A percentile compares a stretch with the other conserved stretches of the same genome.
phyloP scores from a whole-genome alignment of 108 stramenopile species.

The Skeletonema potamos region DNA sequence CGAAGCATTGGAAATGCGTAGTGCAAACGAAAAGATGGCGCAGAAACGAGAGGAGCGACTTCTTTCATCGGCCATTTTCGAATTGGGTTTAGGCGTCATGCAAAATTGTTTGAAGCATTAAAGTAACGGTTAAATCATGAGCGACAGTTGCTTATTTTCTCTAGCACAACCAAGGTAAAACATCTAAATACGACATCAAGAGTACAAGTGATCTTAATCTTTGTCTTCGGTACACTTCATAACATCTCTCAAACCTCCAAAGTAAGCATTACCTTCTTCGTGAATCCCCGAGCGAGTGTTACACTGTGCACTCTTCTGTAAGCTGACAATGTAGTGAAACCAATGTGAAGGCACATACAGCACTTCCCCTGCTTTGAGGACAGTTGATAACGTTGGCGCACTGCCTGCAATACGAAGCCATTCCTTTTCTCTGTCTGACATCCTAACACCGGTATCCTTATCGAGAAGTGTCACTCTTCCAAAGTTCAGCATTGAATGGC shows the following conservation, averaged over 20 bases:
- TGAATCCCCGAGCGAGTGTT: slow-evolving; percentile 83
- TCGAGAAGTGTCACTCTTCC: slow-evolving; percentile 62
- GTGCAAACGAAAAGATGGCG: slow-evolving; percentile 78
- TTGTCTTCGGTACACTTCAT: slow-evolving; percentile 20
- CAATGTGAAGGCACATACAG: slow-evolving; percentile 91
- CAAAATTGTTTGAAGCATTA: slow-evolving; percentile 59
- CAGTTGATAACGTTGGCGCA: slow-evolving; percentile 76
- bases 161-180: background rate
- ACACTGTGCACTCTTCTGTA: slow-evolving; percentile 92
- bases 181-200: background rate
- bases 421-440: slow-evolving; percentile 62
- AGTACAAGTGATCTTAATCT: slow-evolving; percentile 17
- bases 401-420: slow-evolving; percentile 60
- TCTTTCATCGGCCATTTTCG: slow-evolving; percentile 89
- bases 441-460: slow-evolving; percentile 37
- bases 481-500: slow-evolving; percentile 88
- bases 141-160: background rate
- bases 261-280: slow-evolving; percentile 53
- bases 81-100: slow-evolving; percentile 90
- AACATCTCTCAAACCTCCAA: slow-evolving; percentile 61
- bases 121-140: background rate
- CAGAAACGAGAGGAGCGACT: slow-evolving; percentile 91
- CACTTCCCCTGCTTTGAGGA: slow-evolving; percentile 89
- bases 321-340: slow-evolving; percentile 90
- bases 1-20: slow-evolving; percentile 52